These are phyloP conservation scores for Penicillium soppii DNA, from an alignment of 495 filamentous ascomycete species.

Conservation along the genomic window DNA sequence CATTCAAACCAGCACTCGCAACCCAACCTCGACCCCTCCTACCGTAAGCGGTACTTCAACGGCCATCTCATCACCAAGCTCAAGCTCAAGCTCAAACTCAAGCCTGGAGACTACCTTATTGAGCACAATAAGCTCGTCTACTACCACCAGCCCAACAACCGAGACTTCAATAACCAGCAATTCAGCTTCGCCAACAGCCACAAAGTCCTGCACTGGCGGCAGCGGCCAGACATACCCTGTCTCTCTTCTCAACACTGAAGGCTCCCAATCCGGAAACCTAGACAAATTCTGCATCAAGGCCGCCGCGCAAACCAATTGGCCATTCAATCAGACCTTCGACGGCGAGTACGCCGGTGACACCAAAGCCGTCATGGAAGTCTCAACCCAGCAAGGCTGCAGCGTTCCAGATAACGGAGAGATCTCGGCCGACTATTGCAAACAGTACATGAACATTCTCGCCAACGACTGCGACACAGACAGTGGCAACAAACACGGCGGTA, in stretches of 20 bases:
- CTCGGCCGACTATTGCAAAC: conserved; percentile 1
- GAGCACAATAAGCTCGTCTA: neutral
- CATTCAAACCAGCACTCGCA: neutral
- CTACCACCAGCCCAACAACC: neutral
- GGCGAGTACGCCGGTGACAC: neutral
- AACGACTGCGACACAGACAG: conserved; percentile 5
- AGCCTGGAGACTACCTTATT: too few relatives aligned
- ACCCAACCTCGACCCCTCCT: neutral
- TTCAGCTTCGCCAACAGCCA: neutral
- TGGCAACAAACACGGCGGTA: neutral
- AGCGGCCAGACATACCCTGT: neutral
- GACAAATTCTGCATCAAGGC: conserved; percentile 3
- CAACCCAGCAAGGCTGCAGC: neutral
- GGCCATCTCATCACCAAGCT: neutral
- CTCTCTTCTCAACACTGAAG: neutral
- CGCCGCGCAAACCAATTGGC: neutral
- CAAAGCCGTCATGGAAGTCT: neutral
- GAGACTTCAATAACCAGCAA: neutral
- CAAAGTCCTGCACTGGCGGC: neutral
- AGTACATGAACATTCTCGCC: conserved; percentile 1
- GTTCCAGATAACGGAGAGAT: neutral
- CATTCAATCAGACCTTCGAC: neutral
- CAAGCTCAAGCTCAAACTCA: neutral
- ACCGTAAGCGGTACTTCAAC: neutral
- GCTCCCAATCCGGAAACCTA: neutral